These are phyloP conservation scores for Thelonectria olida DNA, from an alignment of 2,329 filamentous ascomycete species.

Conservation along the genomic window DNA sequence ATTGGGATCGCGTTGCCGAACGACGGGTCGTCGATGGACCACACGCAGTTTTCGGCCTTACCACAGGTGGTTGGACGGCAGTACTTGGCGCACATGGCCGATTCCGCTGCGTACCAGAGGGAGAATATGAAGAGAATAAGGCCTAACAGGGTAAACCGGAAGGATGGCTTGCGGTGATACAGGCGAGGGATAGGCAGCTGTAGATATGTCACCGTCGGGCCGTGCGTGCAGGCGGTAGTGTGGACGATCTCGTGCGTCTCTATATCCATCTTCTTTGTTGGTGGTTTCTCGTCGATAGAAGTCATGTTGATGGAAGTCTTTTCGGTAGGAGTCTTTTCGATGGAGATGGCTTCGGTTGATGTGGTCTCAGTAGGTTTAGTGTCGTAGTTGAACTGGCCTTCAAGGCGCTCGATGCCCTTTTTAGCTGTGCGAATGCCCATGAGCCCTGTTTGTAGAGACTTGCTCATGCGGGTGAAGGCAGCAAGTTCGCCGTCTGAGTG, in stretches of 20 bases:
- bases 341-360: neutral
- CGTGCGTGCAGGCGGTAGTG: constrained; percentile 28
- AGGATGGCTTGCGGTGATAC: constrained; percentile 53
- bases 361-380: constrained; percentile 25
- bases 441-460: constrained; percentile 60
- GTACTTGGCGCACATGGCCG: constrained; percentile 61
- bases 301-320: constrained; percentile 14
- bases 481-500: constrained; percentile 53
- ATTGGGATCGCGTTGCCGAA: constrained; percentile 69
- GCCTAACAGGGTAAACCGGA: constrained; percentile 60
- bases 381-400: constrained; percentile 58
- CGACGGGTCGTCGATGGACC: constrained; percentile 66
- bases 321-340: constrained; percentile 4
- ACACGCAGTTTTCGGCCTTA: constrained; percentile 55
- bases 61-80: constrained; percentile 64
- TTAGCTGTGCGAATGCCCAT: constrained; percentile 63
- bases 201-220: constrained; percentile 46
- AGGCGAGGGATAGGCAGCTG: constrained; percentile 57
- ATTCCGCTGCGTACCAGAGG: constrained; percentile 66
- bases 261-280: constrained; percentile 26
- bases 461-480: constrained; percentile 60
- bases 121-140: constrained; percentile 53
- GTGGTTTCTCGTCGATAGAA: neutral
- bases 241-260: constrained; percentile 21
- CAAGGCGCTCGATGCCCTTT: constrained; percentile 66